Percentiles rank a stretch among this genome's conserved stretches.
These are phyloP conservation scores for Stephania yunnanensis DNA, from an alignment of 164 flowering plant species.

Conservation along the genomic window DNA sequence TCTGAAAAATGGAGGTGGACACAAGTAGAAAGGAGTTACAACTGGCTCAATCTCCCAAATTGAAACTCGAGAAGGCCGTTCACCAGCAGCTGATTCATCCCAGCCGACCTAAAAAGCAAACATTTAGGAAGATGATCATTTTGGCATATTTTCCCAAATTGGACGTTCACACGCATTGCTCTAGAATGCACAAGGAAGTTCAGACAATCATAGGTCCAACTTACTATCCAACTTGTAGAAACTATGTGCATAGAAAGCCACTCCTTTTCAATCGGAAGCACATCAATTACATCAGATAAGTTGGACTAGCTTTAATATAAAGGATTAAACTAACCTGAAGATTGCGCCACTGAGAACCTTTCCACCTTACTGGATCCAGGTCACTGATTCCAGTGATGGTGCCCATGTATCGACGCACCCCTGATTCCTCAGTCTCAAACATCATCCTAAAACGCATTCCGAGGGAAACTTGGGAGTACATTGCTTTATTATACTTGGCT, in stretches of 20 bases:
- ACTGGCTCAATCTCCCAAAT: slow-evolving; percentile 97
- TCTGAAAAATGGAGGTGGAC: slow-evolving; percentile 94
- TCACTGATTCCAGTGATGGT: slow-evolving; percentile 85
- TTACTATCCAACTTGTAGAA: not conserved
- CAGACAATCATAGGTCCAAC: not conserved
- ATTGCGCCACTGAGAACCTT: slow-evolving; percentile 89
- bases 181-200: not conserved
- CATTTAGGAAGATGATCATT: not conserved
- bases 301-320: not conserved
- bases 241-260: not conserved
- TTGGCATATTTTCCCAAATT: not conserved
- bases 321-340: slow-evolving; percentile 56
- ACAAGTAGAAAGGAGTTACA: slow-evolving; percentile 80
- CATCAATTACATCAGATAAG: not conserved
- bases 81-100: slow-evolving; percentile 98
- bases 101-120: slow-evolving; percentile 69
- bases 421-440: slow-evolving; percentile 97
- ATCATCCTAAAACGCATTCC: slow-evolving; percentile 97
- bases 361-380: slow-evolving; percentile 85
- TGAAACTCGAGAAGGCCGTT: slow-evolving; percentile 78
- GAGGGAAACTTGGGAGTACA: slow-evolving; percentile 83
- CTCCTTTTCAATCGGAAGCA: not conserved
- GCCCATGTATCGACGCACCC: slow-evolving; percentile 92
- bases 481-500: slow-evolving; percentile 86
- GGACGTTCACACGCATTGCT: not conserved